Percentiles rank a stretch among this genome's conserved stretches.
Evolutionary conservation across 1,284 basidiomycete genomes (phyloP).

Genomic region (Ustilago trichophora): DNA sequence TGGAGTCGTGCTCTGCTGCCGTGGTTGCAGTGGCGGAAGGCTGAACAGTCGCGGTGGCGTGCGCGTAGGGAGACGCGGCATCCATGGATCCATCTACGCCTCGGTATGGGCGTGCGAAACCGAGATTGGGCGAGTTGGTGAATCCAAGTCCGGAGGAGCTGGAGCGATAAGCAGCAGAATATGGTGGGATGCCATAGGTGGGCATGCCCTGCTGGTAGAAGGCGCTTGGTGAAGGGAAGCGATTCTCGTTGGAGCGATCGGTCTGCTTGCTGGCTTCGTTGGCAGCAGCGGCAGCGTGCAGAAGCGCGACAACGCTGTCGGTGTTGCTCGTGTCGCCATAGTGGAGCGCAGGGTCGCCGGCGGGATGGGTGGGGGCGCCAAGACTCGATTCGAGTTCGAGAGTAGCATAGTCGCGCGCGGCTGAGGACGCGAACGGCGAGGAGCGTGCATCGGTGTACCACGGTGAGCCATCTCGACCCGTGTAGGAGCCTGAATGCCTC

Average conservation of each 20-base stretch:
- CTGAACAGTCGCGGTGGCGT: conserved; percentile 29
- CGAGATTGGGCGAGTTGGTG: conserved; percentile 47
- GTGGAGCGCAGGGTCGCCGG: conserved; percentile 38
- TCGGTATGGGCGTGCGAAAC: conserved; percentile 44
- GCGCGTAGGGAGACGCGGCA: conserved; percentile 26
- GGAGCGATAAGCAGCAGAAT: conserved; percentile 44
- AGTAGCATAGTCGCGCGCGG: conserved; percentile 49
- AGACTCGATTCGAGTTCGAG: conserved; percentile 45
- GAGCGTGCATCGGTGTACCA: conserved; percentile 58
- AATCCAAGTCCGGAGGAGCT: conserved; percentile 40
- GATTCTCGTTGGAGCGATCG: conserved; percentile 49
- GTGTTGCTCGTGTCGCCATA: conserved; percentile 48
- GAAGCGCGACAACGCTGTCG: conserved; percentile 45
- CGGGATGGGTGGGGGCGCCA: conserved; percentile 21
- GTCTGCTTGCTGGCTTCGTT: conserved; percentile 37
- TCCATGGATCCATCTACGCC: conserved; percentile 34
- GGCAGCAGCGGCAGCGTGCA: conserved; percentile 46
- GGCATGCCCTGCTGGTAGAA: conserved; percentile 55
- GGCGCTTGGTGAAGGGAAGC: conserved; percentile 53
- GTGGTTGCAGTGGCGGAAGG: conserved; percentile 31
- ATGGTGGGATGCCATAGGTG: conserved; percentile 48
- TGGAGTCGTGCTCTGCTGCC: conserved; percentile 16
- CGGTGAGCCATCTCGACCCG: conserved; percentile 52
- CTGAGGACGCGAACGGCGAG: conserved; percentile 61
- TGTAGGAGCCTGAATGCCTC: conserved; percentile 41